Evolutionary conservation across 2,329 filamentous ascomycete species (phyloP).

Genomic region (Xylaria sp.): DNA sequence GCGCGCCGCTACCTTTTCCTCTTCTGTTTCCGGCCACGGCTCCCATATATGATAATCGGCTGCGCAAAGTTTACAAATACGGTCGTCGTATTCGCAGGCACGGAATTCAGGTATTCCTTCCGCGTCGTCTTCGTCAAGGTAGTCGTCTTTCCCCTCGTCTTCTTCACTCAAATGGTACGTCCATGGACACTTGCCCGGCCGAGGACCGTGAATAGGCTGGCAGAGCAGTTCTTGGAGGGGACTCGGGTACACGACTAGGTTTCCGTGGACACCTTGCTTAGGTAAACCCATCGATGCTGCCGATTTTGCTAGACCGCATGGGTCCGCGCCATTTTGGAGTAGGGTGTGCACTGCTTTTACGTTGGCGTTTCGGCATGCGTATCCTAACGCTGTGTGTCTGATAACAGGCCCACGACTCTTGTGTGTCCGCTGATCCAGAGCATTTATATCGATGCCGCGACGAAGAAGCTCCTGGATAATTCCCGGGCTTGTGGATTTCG

Average conservation of each 20-base stretch:
- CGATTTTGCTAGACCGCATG: conserved; percentile 13
- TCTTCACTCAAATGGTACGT: conserved; percentile 22
- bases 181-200: conserved; percentile 26
- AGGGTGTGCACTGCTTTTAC: conserved; percentile 28
- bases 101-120: conserved; percentile 18
- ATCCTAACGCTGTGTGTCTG: conserved; percentile 32
- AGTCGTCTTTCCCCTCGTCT: conserved; percentile 16
- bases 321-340: conserved; percentile 26
- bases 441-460: conserved; percentile 29
- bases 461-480: conserved; percentile 23
- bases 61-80: conserved; percentile 6
- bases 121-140: conserved; percentile 20
- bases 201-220: conserved; percentile 25
- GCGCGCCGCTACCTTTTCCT: conserved; percentile 9
- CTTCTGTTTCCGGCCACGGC: conserved; percentile 24
- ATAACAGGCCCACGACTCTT: background rate
- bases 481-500: conserved; percentile 29
- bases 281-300: background rate
- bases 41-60: conserved; percentile 24
- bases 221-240: conserved; percentile 33
- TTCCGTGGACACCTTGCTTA: background rate
- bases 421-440: conserved; percentile 23
- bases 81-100: background rate
- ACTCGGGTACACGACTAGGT: conserved; percentile 21
- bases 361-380: conserved; percentile 34